Conservation (phyloP, 257 asterid species). For the Ilex asprella region DNA sequence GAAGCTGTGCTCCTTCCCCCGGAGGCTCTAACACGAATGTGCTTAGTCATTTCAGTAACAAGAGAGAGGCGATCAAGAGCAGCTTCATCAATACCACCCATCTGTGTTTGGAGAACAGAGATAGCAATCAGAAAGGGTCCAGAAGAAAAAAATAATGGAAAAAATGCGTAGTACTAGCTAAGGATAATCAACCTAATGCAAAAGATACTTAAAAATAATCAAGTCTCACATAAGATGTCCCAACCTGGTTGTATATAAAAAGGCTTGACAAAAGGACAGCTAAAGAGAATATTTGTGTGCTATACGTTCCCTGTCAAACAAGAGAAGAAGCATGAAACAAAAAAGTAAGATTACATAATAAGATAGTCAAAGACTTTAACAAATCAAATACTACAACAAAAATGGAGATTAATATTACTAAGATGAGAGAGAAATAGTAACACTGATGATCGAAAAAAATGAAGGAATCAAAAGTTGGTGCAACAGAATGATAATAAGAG, state of each 20-base stretch:
- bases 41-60: slow-evolving; percentile 99
- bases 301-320: slow-evolving; percentile 82
- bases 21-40: slow-evolving; percentile 92
- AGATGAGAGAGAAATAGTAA: neutral
- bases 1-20: slow-evolving; percentile 79
- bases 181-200: neutral
- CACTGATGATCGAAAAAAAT: neutral
- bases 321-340: slow-evolving; percentile 4
- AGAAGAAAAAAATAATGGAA: neutral
- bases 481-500: no score
- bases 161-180: neutral
- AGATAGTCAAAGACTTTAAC: neutral
- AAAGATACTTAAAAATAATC: neutral
- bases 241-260: slow-evolving; percentile 96
- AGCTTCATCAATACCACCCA: slow-evolving; percentile 99
- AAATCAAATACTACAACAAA: neutral
- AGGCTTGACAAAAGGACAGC: slow-evolving; percentile 96
- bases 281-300: slow-evolving; percentile 93
- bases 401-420: neutral
- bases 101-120: slow-evolving; percentile 36
- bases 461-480: no score
- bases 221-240: neutral
- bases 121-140: neutral
- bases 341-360: slow-evolving; percentile 3
- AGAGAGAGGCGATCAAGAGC: slow-evolving; percentile 97